These are phyloP conservation scores for Suhomyces bokatorum DNA, from an alignment of 1,139 yeast species.

Conservation along the genomic window DNA sequence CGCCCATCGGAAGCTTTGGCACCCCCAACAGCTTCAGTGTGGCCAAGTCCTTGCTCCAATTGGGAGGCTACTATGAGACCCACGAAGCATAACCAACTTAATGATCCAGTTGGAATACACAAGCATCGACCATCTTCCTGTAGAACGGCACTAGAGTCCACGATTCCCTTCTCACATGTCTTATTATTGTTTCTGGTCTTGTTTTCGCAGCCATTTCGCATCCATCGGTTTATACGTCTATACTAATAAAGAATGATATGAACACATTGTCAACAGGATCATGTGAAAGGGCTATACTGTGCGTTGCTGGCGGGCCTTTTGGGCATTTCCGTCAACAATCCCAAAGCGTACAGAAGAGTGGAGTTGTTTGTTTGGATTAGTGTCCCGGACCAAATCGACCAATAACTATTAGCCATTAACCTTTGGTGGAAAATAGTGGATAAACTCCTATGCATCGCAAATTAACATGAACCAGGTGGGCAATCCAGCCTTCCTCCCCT, in stretches of 20 bases:
- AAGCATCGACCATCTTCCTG: constrained; percentile 2
- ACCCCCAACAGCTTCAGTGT: constrained; percentile 53
- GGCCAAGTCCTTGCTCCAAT: constrained; percentile 49
- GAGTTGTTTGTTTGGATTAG: too few species aligned
- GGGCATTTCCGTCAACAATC: too few species aligned
- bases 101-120: constrained; percentile 7
- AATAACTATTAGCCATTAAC: too few species aligned
- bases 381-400: too few species aligned
- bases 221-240: neutral
- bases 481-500: too few species aligned
- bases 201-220: neutral
- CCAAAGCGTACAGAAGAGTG: too few species aligned
- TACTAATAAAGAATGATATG: neutral
- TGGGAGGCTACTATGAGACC: constrained; percentile 28
- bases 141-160: neutral
- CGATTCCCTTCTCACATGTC: neutral
- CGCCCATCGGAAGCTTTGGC: constrained; percentile 44
- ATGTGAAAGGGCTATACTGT: too few species aligned
- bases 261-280: neutral
- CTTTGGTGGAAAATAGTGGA: too few species aligned
- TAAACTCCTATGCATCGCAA: too few species aligned
- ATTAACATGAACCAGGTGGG: too few species aligned
- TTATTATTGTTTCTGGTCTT: neutral
- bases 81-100: constrained; percentile 8
- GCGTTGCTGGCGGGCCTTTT: too few species aligned